phyloP scores from a whole-genome alignment of 2,329 filamentous ascomycete genomes.

The Aplosporella prunicola region DNA sequence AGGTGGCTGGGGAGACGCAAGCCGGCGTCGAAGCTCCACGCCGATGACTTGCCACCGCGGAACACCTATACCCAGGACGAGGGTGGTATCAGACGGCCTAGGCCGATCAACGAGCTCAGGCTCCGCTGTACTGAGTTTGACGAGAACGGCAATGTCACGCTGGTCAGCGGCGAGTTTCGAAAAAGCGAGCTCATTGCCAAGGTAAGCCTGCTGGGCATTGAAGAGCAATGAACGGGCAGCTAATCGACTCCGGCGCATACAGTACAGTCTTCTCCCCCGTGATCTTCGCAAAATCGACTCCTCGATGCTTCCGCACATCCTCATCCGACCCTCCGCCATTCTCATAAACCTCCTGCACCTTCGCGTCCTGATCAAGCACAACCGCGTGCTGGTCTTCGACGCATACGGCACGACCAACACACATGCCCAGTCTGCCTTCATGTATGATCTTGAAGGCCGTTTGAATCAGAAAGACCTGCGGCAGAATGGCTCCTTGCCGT shows the following conservation, averaged over 20 bases:
- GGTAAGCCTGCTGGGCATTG: conserved; percentile 46
- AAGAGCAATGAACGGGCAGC: neutral
- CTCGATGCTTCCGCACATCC: conserved; percentile 86
- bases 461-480: conserved; percentile 66
- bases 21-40: neutral
- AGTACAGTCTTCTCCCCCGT: conserved; percentile 87
- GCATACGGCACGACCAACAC: conserved; percentile 91
- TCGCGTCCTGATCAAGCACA: conserved; percentile 87
- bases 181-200: conserved; percentile 96
- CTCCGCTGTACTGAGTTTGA: conserved; percentile 93
- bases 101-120: conserved; percentile 73
- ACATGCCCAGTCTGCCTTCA: conserved; percentile 92
- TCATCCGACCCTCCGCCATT: conserved; percentile 86
- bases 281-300: conserved; percentile 97
- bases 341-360: conserved; percentile 94
- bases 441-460: conserved; percentile 93
- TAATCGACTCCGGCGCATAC: too few species aligned
- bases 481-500: conserved; percentile 54
- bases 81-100: conserved; percentile 55
- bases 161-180: conserved; percentile 93
- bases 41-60: conserved; percentile 10
- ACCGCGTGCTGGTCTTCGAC: conserved; percentile 91
- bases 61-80: conserved; percentile 37
- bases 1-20: neutral
- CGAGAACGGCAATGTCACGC: conserved; percentile 79